Evolutionary conservation across 768 basidiomycete genomes (phyloP).

Genomic region (Tulasnella sp.): DNA sequence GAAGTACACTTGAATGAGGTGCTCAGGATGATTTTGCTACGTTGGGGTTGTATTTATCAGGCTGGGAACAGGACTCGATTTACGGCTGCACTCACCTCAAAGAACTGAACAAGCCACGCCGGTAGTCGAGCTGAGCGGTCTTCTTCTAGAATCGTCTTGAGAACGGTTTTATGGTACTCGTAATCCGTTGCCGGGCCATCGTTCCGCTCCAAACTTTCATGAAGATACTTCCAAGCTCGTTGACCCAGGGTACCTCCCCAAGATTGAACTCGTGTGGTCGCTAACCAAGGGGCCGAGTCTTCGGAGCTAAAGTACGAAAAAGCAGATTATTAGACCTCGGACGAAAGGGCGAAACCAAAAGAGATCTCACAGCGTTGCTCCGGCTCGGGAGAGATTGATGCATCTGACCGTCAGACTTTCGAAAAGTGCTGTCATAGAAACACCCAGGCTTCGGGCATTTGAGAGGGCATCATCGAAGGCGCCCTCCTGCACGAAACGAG

Average conservation of each 20-base stretch:
- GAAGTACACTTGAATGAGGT: constrained; percentile 76
- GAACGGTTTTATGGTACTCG: constrained; percentile 72
- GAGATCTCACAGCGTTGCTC: constrained; percentile 43
- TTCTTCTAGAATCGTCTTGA: constrained; percentile 74
- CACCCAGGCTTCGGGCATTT: constrained; percentile 70
- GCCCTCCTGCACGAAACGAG: constrained; percentile 75
- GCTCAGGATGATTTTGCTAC: constrained; percentile 77
- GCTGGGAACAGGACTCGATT: neutral
- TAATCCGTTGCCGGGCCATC: constrained; percentile 73
- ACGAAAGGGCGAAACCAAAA: neutral
- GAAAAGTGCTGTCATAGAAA: constrained; percentile 90
- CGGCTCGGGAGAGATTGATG: constrained; percentile 68
- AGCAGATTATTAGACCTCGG: neutral
- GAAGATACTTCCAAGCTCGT: constrained; percentile 87
- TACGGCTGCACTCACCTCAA: constrained; percentile 58
- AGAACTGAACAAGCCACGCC: constrained; percentile 76
- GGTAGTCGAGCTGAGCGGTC: constrained; percentile 65
- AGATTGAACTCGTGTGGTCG: constrained; percentile 75
- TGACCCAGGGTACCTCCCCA: constrained; percentile 83
- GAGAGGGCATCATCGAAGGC: constrained; percentile 79
- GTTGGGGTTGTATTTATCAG: no score
- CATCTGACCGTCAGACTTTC: constrained; percentile 76
- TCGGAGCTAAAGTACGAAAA: constrained; percentile 15
- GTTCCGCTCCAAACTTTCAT: constrained; percentile 74
- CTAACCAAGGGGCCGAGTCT: constrained; percentile 59